Evolutionary conservation across 2,329 filamentous ascomycete species (phyloP).

Genomic region (Metarhizium brunneum): DNA sequence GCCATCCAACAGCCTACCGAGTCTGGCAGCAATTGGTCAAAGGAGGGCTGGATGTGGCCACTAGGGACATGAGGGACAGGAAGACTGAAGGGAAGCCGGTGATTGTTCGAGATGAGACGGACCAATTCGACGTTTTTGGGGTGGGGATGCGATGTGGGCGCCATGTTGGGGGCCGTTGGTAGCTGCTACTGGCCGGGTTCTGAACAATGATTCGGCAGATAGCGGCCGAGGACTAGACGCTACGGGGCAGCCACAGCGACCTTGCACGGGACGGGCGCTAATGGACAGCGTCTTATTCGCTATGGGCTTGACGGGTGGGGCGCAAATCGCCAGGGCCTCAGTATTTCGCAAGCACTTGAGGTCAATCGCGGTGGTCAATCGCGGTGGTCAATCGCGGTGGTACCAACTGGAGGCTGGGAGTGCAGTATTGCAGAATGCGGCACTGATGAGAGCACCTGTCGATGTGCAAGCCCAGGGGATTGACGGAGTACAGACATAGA

Average conservation of each 20-base stretch:
- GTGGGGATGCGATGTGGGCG: not conserved
- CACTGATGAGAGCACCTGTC: too few relatives aligned
- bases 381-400: not conserved
- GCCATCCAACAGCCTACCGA: not conserved
- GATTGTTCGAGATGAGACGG: not conserved
- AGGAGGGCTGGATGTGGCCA: not conserved
- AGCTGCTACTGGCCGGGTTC: constrained; percentile 3
- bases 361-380: not conserved
- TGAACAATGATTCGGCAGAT: constrained; percentile 9
- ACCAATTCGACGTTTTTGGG: not conserved
- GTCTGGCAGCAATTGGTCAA: not conserved
- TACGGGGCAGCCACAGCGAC: constrained; percentile 1
- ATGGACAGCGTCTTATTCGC: constrained; percentile 11
- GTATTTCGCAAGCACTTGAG: not conserved
- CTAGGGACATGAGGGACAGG: not conserved
- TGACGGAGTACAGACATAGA: too few relatives aligned
- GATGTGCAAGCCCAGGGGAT: too few relatives aligned
- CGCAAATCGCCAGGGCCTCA: not conserved
- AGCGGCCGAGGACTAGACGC: constrained; percentile 1
- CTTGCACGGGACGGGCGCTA: constrained; percentile 10
- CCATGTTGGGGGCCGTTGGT: not conserved
- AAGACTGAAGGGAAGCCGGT: not conserved
- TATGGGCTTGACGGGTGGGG: not conserved
- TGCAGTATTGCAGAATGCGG: too few relatives aligned
- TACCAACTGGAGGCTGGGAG: not conserved